These are phyloP conservation scores for Larix kaempferi DNA, from an alignment of 75 land plant genomes.

Conservation along the genomic window DNA sequence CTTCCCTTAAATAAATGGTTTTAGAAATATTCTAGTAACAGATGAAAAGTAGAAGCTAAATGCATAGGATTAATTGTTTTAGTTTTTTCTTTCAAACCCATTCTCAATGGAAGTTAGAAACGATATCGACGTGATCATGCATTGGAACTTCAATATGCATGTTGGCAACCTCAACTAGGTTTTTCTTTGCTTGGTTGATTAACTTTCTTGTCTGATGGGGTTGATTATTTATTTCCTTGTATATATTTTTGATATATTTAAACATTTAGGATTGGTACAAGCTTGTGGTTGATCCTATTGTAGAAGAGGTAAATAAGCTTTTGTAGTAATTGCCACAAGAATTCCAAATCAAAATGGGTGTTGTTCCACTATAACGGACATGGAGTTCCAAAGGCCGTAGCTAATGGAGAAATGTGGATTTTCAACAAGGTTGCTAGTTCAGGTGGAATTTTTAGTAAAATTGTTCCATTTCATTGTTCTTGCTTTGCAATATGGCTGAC, in stretches of 20 bases:
- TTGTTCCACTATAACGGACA: conserved; percentile 97
- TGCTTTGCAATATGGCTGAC: not conserved
- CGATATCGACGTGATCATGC: conserved; percentile 79
- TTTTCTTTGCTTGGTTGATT: not conserved
- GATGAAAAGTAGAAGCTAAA: not conserved
- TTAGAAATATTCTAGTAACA: not conserved
- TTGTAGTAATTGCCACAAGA: conserved; percentile 69
- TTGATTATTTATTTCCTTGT: not conserved
- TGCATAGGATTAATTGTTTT: not conserved
- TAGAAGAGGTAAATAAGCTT: conserved; percentile 91
- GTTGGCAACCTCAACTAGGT: conserved; percentile 93
- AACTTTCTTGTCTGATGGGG: not conserved
- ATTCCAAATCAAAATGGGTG: conserved; percentile 82
- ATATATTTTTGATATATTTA: not conserved
- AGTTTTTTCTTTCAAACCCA: conserved; percentile 64
- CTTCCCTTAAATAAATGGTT: not conserved
- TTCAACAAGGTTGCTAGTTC: conserved; percentile 71
- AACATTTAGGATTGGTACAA: conserved; percentile 75
- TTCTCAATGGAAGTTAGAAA: conserved; percentile 71
- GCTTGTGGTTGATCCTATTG: conserved; percentile 77
- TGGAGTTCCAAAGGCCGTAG: conserved; percentile 92
- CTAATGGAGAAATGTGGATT: conserved; percentile 96
- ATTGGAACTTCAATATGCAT: conserved; percentile 81
- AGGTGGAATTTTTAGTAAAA: not conserved
- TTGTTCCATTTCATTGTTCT: not conserved